Percentiles rank a stretch among this genome's conserved stretches.
These are phyloP conservation scores for Breynia disticha DNA, from an alignment of 441 rosid species.

Conservation along the genomic window DNA sequence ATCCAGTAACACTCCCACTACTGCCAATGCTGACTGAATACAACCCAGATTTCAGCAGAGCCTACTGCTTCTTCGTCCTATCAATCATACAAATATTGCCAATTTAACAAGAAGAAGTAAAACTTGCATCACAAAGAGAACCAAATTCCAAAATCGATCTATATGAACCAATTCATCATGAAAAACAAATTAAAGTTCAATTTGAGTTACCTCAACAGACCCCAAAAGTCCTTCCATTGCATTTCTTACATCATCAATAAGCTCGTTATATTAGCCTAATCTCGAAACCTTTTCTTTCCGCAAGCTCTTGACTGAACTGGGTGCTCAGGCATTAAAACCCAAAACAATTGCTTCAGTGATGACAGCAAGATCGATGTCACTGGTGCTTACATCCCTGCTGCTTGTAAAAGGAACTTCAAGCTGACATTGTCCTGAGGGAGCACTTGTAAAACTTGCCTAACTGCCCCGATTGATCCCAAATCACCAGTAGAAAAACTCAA, in stretches of 20 bases:
- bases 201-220: slow-evolving; percentile 59
- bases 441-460: slow-evolving; percentile 78
- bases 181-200: background rate
- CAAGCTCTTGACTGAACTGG: slow-evolving; percentile 73
- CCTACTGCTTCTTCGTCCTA: slow-evolving; percentile 86
- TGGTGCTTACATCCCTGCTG: slow-evolving; percentile 73
- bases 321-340: slow-evolving; percentile 76
- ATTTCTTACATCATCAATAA: slow-evolving; percentile 77
- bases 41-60: slow-evolving; percentile 77
- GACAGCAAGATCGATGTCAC: slow-evolving; percentile 86
- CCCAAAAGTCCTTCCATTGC: slow-evolving; percentile 99
- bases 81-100: slow-evolving; percentile 14
- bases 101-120: no score
- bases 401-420: slow-evolving; percentile 80
- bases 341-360: slow-evolving; percentile 77
- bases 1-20: slow-evolving; percentile 96
- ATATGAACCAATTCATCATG: background rate
- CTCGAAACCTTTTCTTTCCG: slow-evolving; percentile 88
- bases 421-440: slow-evolving; percentile 87
- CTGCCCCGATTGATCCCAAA: slow-evolving; percentile 94
- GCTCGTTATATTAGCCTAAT: slow-evolving; percentile 83
- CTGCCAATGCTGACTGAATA: slow-evolving; percentile 97
- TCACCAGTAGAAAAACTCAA: slow-evolving; percentile 22
- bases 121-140: background rate
- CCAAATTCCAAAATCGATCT: background rate